These are phyloP conservation scores for Chaetomium tenue DNA, from an alignment of 495 filamentous ascomycete genomes.

Conservation along the genomic window DNA sequence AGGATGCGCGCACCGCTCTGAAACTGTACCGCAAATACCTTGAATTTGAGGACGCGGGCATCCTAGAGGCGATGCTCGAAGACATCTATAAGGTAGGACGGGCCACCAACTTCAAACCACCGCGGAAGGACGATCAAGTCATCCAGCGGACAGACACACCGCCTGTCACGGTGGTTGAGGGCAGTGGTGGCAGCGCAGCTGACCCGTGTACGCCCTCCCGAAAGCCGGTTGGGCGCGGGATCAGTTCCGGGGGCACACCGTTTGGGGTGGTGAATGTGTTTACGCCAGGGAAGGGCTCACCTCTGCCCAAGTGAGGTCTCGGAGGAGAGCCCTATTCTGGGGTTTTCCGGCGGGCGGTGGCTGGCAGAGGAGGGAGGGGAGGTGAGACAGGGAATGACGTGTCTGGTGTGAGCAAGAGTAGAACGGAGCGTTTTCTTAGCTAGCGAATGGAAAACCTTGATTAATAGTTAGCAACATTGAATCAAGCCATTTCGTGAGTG, in stretches of 20 bases:
- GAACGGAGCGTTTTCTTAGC: background rate
- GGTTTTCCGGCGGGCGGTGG: background rate
- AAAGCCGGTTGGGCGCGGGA: conserved; percentile 9
- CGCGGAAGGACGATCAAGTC: conserved; percentile 39
- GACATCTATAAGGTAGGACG: conserved; percentile 76
- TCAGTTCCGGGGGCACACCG: conserved; percentile 1
- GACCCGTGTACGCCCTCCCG: conserved; percentile 21
- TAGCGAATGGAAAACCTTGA: conserved; percentile 1
- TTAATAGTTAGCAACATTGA: background rate
- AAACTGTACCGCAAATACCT: conserved; percentile 86
- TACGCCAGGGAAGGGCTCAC: conserved; percentile 21
- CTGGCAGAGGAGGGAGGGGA: background rate
- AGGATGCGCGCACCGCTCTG: conserved; percentile 87
- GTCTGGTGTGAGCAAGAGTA: background rate
- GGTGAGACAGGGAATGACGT: background rate
- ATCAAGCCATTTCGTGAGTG: background rate
- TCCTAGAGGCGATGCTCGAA: conserved; percentile 72
- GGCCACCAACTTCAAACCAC: conserved; percentile 71
- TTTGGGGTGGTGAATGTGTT: conserved; percentile 17
- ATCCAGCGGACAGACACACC: conserved; percentile 33
- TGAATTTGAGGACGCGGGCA: conserved; percentile 81
- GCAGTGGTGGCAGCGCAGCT: background rate
- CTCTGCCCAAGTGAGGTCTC: conserved; percentile 16
- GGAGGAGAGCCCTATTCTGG: background rate
- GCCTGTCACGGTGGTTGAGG: conserved; percentile 14